phyloP scores from a whole-genome alignment of 306 rosid species.

The Trifolium repens region DNA sequence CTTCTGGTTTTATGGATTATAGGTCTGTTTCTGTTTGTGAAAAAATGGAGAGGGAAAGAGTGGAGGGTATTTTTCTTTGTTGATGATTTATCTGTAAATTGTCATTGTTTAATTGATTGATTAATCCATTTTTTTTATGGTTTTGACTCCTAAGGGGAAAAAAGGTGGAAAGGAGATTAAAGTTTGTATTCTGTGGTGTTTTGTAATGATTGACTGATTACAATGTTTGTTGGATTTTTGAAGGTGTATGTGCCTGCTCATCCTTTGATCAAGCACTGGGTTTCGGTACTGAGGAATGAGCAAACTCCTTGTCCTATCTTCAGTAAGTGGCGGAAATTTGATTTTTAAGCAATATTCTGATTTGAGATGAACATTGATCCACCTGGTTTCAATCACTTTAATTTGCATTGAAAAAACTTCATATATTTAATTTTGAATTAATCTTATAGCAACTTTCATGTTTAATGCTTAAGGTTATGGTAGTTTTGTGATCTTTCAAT shows the following conservation, averaged over 20 bases:
- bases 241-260: constrained; percentile 95
- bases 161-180: neutral
- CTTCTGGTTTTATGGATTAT: neutral
- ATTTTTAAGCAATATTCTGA: constrained; percentile 2
- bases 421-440: neutral
- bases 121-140: neutral
- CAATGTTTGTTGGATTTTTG: constrained; percentile 35
- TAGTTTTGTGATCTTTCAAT: constrained; percentile 23
- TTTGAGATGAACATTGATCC: constrained; percentile 12
- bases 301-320: constrained; percentile 87
- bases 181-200: neutral
- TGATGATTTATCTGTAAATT: neutral
- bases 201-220: neutral
- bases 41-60: too few relatives aligned
- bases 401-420: neutral
- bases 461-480: neutral
- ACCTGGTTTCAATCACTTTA: constrained; percentile 9
- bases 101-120: neutral
- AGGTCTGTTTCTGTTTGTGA: neutral
- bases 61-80: neutral
- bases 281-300: constrained; percentile 89
- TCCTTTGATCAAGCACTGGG: constrained; percentile 96
- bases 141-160: neutral
- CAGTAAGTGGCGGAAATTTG: constrained; percentile 56
- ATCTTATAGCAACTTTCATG: neutral